Evolutionary conservation across 1,284 basidiomycete species (phyloP).

Genomic region (Cutaneotrichosporon cyanovorans): DNA sequence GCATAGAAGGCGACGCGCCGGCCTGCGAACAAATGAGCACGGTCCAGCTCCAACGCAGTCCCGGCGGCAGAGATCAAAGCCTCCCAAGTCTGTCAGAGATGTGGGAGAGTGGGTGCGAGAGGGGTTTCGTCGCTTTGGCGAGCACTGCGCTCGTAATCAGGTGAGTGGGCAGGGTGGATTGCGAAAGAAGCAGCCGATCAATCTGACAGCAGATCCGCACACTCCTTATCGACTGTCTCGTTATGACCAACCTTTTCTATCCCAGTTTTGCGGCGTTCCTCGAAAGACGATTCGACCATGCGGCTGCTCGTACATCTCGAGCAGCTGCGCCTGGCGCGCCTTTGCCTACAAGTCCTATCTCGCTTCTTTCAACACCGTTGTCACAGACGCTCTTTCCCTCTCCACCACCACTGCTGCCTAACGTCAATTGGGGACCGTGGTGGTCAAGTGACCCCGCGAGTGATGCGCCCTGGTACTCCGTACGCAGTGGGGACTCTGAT

Average conservation of each 20-base stretch:
- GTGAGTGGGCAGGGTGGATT: too few relatives aligned
- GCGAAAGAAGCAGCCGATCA: too few relatives aligned
- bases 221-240: constrained; percentile 82
- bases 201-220: constrained; percentile 76
- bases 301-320: neutral
- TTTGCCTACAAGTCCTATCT: neutral
- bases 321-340: neutral
- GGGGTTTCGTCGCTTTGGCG: constrained; percentile 40
- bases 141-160: constrained; percentile 45
- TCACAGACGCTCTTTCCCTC: constrained; percentile 20
- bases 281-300: constrained; percentile 38
- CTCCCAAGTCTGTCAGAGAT: neutral
- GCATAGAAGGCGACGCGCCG: constrained; percentile 2
- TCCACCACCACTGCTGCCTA: constrained; percentile 38
- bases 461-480: constrained; percentile 12
- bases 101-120: constrained; percentile 13
- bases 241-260: constrained; percentile 93
- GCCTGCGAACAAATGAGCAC: neutral
- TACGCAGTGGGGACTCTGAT: neutral
- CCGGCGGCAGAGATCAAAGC: neutral
- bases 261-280: constrained; percentile 80
- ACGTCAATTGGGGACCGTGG: constrained; percentile 33
- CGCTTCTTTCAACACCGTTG: constrained; percentile 4
- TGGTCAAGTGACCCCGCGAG: constrained; percentile 23
- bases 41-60: neutral